Evolutionary conservation across 495 filamentous ascomycete species (phyloP), one percentile per base, ranked within the genome.

Genomic region (Talaromyces stipitatus): DNA sequence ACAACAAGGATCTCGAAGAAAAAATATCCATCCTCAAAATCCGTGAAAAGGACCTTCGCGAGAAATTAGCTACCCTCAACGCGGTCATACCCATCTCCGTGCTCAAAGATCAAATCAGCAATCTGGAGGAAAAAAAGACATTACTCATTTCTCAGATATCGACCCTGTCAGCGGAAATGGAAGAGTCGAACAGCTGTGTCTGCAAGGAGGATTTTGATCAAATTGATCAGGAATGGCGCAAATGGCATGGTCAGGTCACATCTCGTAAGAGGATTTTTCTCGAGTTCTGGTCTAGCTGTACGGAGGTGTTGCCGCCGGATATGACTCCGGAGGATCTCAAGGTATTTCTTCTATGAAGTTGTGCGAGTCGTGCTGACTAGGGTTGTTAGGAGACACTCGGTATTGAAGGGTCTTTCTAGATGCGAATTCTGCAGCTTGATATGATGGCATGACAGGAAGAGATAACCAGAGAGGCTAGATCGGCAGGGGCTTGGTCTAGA

Each of bases 1-100:
- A 73, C n/a, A 83, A 83, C 55, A 58, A 67, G n/a, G 58, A 63
- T 4, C 72, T 86, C 22, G 77, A 78, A 52, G 69, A 71, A n/a
- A 61, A 76, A 29, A 72, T 86, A 22, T 63, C 73, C 4, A 58
- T 60, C 18, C 63, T 80, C 29, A 82, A 78, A 62, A 58, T 71
- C 24, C 66, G 70, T 14, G 79, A 82, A 59, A 86, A 85, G 60
- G 66, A 72, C 52, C 65, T 78, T 16, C 75, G 74, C 47, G 66
- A 71, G 23, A 72, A 76, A 16, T 73, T 89, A 36, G 60, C 68
- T 24, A 65, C 71, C 7, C 65, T 85, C 4, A 69, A 71, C 22
- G 64, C 77, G 23, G 78, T 73, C 16, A 76, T 84, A 18, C 74
- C 81, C 12, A 74, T 82, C 18, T 63, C 73, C 7, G 77, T 81